These are phyloP conservation scores for Mrakia blollopis DNA, from an alignment of 768 basidiomycete genomes.

Conservation along the genomic window DNA sequence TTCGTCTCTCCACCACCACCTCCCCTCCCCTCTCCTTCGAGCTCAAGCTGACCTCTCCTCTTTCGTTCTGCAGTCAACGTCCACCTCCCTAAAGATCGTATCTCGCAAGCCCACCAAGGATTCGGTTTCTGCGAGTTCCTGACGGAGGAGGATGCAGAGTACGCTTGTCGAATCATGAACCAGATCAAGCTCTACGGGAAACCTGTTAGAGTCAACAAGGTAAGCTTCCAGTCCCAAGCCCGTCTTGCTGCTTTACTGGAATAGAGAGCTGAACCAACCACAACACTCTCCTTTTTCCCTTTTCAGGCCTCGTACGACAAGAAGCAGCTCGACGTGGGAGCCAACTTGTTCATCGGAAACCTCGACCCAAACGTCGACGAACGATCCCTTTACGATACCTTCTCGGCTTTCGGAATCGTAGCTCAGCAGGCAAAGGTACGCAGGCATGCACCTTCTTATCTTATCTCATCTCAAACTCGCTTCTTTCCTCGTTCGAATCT, in stretches of 20 bases:
- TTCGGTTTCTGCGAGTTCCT: conserved; percentile 99
- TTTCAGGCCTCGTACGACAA: conserved; percentile 90
- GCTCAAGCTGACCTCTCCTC: not conserved
- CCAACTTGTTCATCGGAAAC: conserved; percentile 93
- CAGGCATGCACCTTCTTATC: too few species aligned
- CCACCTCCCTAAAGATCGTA: conserved; percentile 95
- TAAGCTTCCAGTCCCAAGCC: conserved; percentile 48
- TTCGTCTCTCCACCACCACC: conserved; percentile 48
- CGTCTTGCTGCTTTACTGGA: too few species aligned
- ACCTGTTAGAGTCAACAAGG: conserved; percentile 98
- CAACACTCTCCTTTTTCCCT: too few species aligned
- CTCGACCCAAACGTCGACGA: conserved; percentile 95
- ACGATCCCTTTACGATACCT: conserved; percentile 84
- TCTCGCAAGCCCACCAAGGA: conserved; percentile 97
- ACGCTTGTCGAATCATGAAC: conserved; percentile 99
- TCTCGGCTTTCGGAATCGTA: conserved; percentile 66
- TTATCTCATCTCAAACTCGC: too few species aligned
- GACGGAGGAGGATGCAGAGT: conserved; percentile 98
- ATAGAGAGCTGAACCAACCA: too few species aligned
- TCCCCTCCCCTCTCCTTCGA: not conserved
- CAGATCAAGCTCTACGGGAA: conserved; percentile 99
- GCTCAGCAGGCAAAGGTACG: conserved; percentile 44
- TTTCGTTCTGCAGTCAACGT: conserved; percentile 67
- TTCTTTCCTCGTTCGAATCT: too few species aligned
- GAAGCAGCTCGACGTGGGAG: conserved; percentile 95